Base-by-base conservation (phyloP, 1,139 yeast species). In the Hansenula sp. region DNA sequence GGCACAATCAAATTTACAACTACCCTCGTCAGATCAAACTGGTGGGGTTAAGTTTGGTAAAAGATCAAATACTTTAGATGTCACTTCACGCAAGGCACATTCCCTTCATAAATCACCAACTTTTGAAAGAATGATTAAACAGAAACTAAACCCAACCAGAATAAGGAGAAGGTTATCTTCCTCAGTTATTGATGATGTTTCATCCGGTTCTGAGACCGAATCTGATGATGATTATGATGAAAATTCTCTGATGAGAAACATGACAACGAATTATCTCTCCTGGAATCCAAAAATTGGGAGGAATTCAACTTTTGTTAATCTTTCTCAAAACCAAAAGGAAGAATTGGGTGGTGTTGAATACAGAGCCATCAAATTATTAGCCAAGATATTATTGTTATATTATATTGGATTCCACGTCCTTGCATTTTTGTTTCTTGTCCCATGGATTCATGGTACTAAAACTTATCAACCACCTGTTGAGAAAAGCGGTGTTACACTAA, bases 291-390 rank as follows among this genome's bases (percentile, higher is more conserved):
- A 65, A 8, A 77, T 94, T 40, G 99, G 97, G n/a, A 77, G 98
- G 61, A 94, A 94, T 63, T 93, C 99, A 1, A 86, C 91, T 0
- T 93, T 93, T 69, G 86, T 88, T 3, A 84, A 84, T 28, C 66
- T 93, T 45, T 81, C 87, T 2, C 89, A 82, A 27, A 84, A 78
- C 21, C 98, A 94, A 62, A 89, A 89, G 57, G 95, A 86, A 48
- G 99, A 93, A 62, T 67, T 93, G 38, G 99, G 99, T 30, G 99
- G 99, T 43, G 96, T 93, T 11, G 99, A 93, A 60, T 94, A 93
- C 60, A 76, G 98, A 41, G 90, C 99, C 0, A 76, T 87, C 45
- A 89, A 89, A 58, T 67, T 90, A 12, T 68, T 93, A 45, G 80
- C 88, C 44, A 78, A 77, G 54, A 78, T 93, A 39, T 67, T 93